phyloP scores from a whole-genome alignment of 345 rosid species.

The Eucalyptus tenuipes region DNA sequence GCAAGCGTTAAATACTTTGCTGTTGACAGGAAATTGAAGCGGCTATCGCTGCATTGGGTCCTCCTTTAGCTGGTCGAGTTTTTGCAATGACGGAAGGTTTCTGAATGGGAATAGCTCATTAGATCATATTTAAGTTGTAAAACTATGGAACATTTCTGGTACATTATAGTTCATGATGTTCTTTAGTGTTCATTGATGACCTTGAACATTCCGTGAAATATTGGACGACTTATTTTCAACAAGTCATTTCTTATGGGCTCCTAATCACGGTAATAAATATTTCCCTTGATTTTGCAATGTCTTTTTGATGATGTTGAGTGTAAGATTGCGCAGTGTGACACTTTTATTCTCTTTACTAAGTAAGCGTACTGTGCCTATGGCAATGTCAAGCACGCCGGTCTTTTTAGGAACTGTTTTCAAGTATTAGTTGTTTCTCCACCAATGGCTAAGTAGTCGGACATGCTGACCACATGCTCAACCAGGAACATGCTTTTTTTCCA shows the following conservation, averaged over 20 bases:
- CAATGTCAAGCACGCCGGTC: background rate
- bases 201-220: background rate
- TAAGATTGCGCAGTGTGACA: background rate
- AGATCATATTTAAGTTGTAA: background rate
- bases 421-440: background rate
- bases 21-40: constrained; percentile 49
- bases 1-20: background rate
- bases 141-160: background rate
- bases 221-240: background rate
- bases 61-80: constrained; percentile 64
- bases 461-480: background rate
- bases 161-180: background rate
- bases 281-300: background rate
- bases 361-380: background rate
- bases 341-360: background rate
- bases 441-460: background rate
- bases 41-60: constrained; percentile 50
- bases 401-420: background rate
- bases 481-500: background rate
- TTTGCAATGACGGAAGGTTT: constrained; percentile 76
- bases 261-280: background rate
- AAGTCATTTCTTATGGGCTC: background rate
- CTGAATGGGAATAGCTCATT: constrained; percentile 2
- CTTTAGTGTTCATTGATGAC: background rate
- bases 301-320: background rate